Percentiles rank a stretch among this genome's conserved stretches.
These are phyloP conservation scores for Cladosporium sp. DNA, from an alignment of 2,329 filamentous ascomycete genomes.

Conservation along the genomic window DNA sequence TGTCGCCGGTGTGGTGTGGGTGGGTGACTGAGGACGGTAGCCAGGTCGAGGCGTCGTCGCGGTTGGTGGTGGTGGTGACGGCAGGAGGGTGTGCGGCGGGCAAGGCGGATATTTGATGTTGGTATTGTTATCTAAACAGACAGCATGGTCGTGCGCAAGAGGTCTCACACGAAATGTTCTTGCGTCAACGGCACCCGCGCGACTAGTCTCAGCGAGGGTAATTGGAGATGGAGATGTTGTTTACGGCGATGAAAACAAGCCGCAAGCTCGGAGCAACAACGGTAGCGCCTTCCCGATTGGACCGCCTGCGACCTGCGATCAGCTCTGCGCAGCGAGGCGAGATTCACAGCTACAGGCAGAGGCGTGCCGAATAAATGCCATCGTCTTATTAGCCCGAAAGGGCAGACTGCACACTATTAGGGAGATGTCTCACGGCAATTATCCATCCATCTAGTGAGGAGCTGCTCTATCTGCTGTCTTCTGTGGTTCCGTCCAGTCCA, in stretches of 20 bases:
- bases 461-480: background rate
- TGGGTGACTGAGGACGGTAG: conserved; percentile 1
- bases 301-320: background rate
- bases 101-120: conserved; percentile 16
- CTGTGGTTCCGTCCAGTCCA: background rate
- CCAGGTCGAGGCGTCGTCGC: conserved; percentile 9
- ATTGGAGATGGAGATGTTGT: conserved; percentile 18
- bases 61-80: conserved; percentile 6
- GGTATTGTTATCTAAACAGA: conserved; percentile 21
- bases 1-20: conserved; percentile 7
- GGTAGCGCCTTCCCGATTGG: conserved; percentile 1
- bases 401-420: background rate
- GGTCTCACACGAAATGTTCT: conserved; percentile 20
- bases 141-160: conserved; percentile 22
- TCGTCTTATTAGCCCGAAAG: background rate
- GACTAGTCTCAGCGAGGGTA: conserved; percentile 17
- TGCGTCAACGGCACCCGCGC: conserved; percentile 18
- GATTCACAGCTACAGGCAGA: background rate
- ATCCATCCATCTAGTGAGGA: background rate
- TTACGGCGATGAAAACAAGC: conserved; percentile 13
- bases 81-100: conserved; percentile 7
- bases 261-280: conserved; percentile 7
- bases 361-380: background rate
- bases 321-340: background rate
- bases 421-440: background rate